These are phyloP conservation scores for Rutstroemia sp. DNA, from an alignment of 2,329 filamentous ascomycete genomes.

Conservation along the genomic window DNA sequence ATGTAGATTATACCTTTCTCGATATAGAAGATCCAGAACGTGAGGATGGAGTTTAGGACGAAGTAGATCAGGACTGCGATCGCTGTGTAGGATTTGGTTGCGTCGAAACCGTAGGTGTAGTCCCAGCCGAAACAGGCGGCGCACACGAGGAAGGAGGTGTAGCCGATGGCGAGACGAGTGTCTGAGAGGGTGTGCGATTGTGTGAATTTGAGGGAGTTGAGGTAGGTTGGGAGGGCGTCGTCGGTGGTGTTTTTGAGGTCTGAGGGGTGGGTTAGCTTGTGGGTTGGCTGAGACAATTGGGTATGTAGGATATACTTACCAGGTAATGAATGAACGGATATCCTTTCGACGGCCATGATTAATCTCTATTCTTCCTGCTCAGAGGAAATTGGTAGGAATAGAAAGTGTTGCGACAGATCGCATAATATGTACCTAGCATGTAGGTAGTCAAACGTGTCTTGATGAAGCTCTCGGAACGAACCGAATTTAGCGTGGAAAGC, in stretches of 20 bases:
- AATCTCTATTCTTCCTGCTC: neutral
- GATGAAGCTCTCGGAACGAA: conserved; percentile 13
- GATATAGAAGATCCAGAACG: conserved; percentile 76
- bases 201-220: conserved; percentile 77
- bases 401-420: neutral
- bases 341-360: conserved; percentile 9
- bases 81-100: conserved; percentile 73
- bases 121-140: conserved; percentile 85
- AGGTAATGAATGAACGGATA: conserved; percentile 11
- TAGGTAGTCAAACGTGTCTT: conserved; percentile 26
- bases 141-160: conserved; percentile 70
- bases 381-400: neutral
- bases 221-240: conserved; percentile 88
- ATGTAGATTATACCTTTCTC: conserved; percentile 80
- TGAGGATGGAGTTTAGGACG: conserved; percentile 68
- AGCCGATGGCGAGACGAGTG: conserved; percentile 76
- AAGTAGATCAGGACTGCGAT: conserved; percentile 75
- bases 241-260: conserved; percentile 96
- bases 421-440: neutral
- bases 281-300: conserved; percentile 5
- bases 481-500: conserved; percentile 20
- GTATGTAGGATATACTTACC: conserved; percentile 12
- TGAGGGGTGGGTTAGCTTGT: conserved; percentile 30
- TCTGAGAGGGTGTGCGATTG: conserved; percentile 78
- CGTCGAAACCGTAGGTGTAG: conserved; percentile 84